Percentiles rank a stretch among this genome's conserved stretches.
These are phyloP conservation scores for Gracilaria vermiculophylla DNA, from an alignment of 23 red algal genomes.

Conservation along the genomic window DNA sequence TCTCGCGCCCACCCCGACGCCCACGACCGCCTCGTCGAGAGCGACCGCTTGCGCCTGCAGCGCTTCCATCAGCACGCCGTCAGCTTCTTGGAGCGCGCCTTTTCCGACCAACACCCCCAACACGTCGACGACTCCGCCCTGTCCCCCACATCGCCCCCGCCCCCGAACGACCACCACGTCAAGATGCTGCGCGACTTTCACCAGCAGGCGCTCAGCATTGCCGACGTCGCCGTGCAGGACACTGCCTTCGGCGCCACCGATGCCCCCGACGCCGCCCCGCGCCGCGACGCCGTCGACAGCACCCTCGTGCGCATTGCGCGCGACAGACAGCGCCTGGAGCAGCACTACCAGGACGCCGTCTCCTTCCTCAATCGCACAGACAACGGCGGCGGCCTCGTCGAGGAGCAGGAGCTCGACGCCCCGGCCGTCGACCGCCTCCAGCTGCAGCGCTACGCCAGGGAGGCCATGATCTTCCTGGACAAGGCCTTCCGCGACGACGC, in stretches of 20 bases:
- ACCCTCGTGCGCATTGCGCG: conserved; percentile 18
- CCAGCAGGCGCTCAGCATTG: conserved; percentile 44
- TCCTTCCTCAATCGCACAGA: conserved; percentile 55
- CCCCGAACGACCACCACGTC: neutral
- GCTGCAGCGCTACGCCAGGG: conserved; percentile 49
- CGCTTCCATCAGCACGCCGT: conserved; percentile 67
- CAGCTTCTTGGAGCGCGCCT: conserved; percentile 65
- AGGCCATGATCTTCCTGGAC: conserved; percentile 73
- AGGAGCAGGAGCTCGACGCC: conserved; percentile 62
- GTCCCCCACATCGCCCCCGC: neutral
- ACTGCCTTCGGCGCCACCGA: neutral
- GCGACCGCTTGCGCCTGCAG: conserved; percentile 57
- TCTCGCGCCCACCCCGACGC: conserved; percentile 57
- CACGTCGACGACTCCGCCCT: neutral
- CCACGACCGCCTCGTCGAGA: conserved; percentile 21
- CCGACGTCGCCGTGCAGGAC: conserved; percentile 25
- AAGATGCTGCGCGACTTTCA: conserved; percentile 44
- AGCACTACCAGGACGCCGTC: conserved; percentile 58
- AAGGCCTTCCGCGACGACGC: conserved; percentile 49
- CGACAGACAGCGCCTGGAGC: conserved; percentile 49
- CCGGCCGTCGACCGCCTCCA: conserved; percentile 33
- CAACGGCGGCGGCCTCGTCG: conserved; percentile 15
- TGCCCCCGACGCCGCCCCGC: neutral
- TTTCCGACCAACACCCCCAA: conserved; percentile 13
- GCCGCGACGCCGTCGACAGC: neutral